Conservation (phyloP, 2,329 filamentous ascomycete species). For the Incumbomyces delicatus region DNA sequence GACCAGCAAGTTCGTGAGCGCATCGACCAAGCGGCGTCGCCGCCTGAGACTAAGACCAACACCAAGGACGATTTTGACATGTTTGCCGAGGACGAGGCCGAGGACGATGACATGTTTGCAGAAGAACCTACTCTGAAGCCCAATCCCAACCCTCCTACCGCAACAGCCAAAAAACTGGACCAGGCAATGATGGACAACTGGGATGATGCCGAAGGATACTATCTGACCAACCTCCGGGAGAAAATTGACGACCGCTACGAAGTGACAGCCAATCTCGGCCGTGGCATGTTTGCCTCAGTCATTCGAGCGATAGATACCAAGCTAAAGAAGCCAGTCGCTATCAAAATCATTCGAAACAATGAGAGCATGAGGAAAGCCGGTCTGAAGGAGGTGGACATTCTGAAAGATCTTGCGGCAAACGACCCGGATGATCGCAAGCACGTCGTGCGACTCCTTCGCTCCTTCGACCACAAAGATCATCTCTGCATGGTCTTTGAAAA, state of each 20-base stretch:
- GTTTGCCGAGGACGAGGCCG: conserved; percentile 48
- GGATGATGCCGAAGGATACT: conserved; percentile 93
- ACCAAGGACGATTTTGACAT: conserved; percentile 50
- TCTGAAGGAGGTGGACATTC: conserved; percentile 85
- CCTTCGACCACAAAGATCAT: conserved; percentile 91
- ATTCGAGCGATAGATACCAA: conserved; percentile 73
- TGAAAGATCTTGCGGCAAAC: conserved; percentile 74
- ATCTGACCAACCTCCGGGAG: conserved; percentile 88
- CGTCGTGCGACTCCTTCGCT: conserved; percentile 74
- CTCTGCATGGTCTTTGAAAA: conserved; percentile 97
- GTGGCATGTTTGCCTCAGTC: conserved; percentile 96
- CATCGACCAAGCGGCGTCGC: conserved; percentile 25
- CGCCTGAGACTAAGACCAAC: conserved; percentile 29
- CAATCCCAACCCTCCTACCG: conserved; percentile 39
- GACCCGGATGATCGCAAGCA: conserved; percentile 88
- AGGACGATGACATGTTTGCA: conserved; percentile 77
- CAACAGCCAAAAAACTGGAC: conserved; percentile 48
- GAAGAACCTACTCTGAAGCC: conserved; percentile 54
- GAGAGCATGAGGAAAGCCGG: conserved; percentile 85
- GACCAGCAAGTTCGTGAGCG: conserved; percentile 44
- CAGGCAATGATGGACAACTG: conserved; percentile 79
- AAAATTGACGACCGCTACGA: conserved; percentile 82
- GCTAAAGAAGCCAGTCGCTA: conserved; percentile 68
- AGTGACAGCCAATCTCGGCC: conserved; percentile 75
- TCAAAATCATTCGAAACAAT: conserved; percentile 97